Evolutionary conservation across 2,329 filamentous ascomycete species (phyloP).

Genomic region (Helotiales sp.): DNA sequence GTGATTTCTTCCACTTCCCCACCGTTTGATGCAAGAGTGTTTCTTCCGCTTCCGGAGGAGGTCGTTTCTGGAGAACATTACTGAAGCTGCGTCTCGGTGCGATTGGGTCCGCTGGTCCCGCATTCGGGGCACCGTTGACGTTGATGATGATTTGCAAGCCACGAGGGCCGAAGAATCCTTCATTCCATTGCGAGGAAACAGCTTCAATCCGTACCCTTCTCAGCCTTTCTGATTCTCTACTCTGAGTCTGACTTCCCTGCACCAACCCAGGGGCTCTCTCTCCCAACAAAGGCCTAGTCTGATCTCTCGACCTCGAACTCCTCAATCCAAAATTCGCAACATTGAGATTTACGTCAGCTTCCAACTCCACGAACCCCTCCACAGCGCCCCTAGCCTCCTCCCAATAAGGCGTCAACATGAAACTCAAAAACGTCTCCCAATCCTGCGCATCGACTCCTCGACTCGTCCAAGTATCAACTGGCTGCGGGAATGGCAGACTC

Average conservation of each 20-base stretch:
- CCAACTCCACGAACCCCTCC: slow-evolving; percentile 47
- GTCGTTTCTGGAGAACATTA: slow-evolving; percentile 13
- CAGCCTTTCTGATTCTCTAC: slow-evolving; percentile 27
- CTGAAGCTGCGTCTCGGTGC: slow-evolving; percentile 3
- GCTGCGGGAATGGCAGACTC: slow-evolving; percentile 3
- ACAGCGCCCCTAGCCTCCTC: slow-evolving; percentile 41
- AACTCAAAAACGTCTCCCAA: slow-evolving; percentile 9
- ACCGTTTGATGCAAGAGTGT: slow-evolving; percentile 21
- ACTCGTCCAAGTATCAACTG: not conserved
- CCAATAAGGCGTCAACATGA: not conserved
- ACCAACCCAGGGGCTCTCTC: slow-evolving; percentile 44
- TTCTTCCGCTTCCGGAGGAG: slow-evolving; percentile 12
- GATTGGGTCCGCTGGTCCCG: not conserved
- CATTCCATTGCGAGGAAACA: slow-evolving; percentile 59
- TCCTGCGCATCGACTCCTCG: slow-evolving; percentile 4
- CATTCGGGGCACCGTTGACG: not conserved
- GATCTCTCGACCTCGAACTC: slow-evolving; percentile 43
- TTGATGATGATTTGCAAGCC: slow-evolving; percentile 48
- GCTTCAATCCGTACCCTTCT: slow-evolving; percentile 44
- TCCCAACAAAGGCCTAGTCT: slow-evolving; percentile 10
- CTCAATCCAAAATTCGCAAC: slow-evolving; percentile 33
- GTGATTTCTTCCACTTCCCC: slow-evolving; percentile 19
- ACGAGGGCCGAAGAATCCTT: slow-evolving; percentile 58
- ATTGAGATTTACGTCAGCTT: slow-evolving; percentile 42
- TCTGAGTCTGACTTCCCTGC: not conserved